phyloP scores from a whole-genome alignment of 257 asterid genomes.

The Schizonepeta tenuifolia region DNA sequence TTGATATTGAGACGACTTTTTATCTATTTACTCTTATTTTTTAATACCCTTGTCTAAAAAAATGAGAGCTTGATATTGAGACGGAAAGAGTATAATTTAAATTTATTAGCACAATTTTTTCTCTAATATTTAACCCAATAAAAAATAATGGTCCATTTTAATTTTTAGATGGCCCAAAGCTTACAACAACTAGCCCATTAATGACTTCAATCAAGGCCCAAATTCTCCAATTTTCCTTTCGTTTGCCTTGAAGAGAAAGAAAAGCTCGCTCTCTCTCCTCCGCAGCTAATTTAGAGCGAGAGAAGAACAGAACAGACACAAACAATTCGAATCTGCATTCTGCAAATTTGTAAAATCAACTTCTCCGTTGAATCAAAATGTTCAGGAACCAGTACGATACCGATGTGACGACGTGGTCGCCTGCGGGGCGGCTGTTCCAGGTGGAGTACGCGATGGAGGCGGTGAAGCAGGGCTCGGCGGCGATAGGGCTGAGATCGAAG shows the following conservation, averaged over 20 bases:
- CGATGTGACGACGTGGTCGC: slow-evolving; percentile 99
- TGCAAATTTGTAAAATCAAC: background rate
- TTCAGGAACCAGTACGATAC: slow-evolving; percentile 97
- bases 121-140: no score
- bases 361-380: slow-evolving; percentile 46
- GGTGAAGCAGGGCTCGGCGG: slow-evolving; percentile 98
- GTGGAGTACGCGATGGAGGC: slow-evolving; percentile 99
- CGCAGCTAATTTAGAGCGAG: slow-evolving; percentile 29
- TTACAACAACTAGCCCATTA: background rate
- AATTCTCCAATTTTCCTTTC: background rate
- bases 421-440: slow-evolving; percentile 92
- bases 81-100: no score
- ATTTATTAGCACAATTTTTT: no score
- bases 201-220: background rate
- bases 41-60: no score
- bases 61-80: no score
- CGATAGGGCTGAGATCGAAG: slow-evolving; percentile 95
- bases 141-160: no score
- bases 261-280: slow-evolving; percentile 26
- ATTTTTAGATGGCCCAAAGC: background rate
- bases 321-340: slow-evolving; percentile 27
- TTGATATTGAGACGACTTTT: no score
- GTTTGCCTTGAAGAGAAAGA: slow-evolving; percentile 67
- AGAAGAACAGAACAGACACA: background rate
- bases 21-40: no score